phyloP scores from a whole-genome alignment of 108 stramenopile genomes.

The Mayamaea pseudoterrestris region DNA sequence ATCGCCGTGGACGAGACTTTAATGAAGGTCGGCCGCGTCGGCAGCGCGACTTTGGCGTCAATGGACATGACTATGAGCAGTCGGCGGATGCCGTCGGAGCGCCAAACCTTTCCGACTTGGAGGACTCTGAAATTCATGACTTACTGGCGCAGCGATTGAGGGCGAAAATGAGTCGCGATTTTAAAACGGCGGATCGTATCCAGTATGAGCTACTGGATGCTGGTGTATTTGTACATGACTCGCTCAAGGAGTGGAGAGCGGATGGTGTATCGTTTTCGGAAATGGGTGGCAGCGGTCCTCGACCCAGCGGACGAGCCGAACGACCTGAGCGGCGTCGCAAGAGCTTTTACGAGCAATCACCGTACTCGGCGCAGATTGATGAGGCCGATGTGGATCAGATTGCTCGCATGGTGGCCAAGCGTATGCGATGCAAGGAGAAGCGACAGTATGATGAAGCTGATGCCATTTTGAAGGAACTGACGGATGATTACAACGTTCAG shows the following conservation, averaged over 20 bases:
- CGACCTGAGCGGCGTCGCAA: constrained; percentile 6
- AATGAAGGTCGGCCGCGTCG: constrained; percentile 4
- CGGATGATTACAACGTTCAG: constrained; percentile 2
- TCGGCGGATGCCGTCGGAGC: constrained; percentile 24
- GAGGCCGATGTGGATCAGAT: too few relatives aligned
- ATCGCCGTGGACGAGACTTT: constrained; percentile 9
- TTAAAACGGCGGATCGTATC: constrained; percentile 38
- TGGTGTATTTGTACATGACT: constrained; percentile 51
- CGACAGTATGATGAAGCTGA: constrained; percentile 3
- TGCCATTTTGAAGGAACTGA: constrained; percentile 3
- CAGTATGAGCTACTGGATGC: constrained; percentile 24
- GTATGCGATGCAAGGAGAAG: constrained; percentile 1
- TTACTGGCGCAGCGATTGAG: constrained; percentile 45
- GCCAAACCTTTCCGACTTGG: constrained; percentile 21
- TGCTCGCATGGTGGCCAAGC: too few relatives aligned
- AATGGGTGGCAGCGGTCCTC: not conserved
- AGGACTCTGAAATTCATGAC: constrained; percentile 46
- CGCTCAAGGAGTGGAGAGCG: constrained; percentile 42
- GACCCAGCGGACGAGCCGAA: not conserved
- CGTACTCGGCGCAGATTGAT: too few relatives aligned
- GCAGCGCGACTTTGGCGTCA: constrained; percentile 40
- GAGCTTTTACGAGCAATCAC: not conserved
- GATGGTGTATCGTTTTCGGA: constrained; percentile 37
- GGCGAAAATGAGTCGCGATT: constrained; percentile 44
- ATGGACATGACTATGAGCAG: constrained; percentile 63